These are phyloP conservation scores for Moringa oleifera DNA, from an alignment of 345 rosid species.

Conservation along the genomic window DNA sequence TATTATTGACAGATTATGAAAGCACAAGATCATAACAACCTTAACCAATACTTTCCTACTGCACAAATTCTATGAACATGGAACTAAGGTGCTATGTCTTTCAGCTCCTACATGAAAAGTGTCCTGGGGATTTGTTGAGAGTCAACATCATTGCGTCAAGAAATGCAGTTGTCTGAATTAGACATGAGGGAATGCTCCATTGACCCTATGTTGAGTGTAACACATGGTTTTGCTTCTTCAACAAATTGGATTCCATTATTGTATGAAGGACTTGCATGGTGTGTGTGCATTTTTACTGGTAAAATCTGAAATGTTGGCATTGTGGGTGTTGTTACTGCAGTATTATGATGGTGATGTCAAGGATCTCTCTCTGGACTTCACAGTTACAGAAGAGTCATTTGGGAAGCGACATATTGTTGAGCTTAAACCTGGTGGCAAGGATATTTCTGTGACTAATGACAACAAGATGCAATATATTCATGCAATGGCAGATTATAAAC, in stretches of 20 bases:
- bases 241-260: neutral
- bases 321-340: conserved; percentile 32
- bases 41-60: too few relatives aligned
- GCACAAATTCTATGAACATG: too few relatives aligned
- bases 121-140: too few relatives aligned
- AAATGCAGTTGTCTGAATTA: too few relatives aligned
- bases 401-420: conserved; percentile 64
- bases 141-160: too few relatives aligned
- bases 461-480: conserved; percentile 98
- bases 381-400: conserved; percentile 82
- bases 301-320: neutral
- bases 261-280: neutral
- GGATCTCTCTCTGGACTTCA: conserved; percentile 89
- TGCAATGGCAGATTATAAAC: conserved; percentile 97
- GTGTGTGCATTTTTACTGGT: conserved; percentile 1
- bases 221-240: neutral
- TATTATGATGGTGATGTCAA: conserved; percentile 82
- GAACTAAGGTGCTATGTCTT: too few relatives aligned
- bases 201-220: neutral
- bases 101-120: too few relatives aligned
- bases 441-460: conserved; percentile 68
- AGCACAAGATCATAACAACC: too few relatives aligned
- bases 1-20: too few relatives aligned
- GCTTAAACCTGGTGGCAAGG: conserved; percentile 89
- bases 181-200: neutral